phyloP scores from a whole-genome alignment of 2,329 filamentous ascomycete species.

The Venturia pyrina region DNA sequence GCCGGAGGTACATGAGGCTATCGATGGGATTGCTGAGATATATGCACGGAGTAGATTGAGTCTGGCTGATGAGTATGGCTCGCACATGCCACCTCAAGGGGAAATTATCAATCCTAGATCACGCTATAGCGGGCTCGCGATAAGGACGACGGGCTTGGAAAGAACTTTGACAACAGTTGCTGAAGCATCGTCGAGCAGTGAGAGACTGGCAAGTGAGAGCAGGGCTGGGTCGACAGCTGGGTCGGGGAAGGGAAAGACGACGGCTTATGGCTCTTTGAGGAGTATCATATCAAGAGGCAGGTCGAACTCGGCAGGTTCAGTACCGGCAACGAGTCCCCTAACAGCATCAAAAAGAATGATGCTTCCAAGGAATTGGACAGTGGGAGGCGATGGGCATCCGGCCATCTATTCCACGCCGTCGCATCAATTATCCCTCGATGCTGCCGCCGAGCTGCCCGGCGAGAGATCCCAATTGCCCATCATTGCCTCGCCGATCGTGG shows the following conservation, averaged over 20 bases:
- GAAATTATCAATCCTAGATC: constrained; percentile 16
- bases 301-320: constrained; percentile 6
- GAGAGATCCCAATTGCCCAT: neutral
- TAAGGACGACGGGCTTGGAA: constrained; percentile 24
- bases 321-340: neutral
- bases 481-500: neutral
- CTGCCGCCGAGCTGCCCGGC: neutral
- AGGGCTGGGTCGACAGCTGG: constrained; percentile 11
- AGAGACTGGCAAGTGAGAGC: constrained; percentile 22
- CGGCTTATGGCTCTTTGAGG: constrained; percentile 16
- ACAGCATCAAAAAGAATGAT: neutral
- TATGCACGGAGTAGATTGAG: constrained; percentile 51
- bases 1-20: constrained; percentile 46
- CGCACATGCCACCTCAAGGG: constrained; percentile 45
- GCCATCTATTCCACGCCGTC: constrained; percentile 3
- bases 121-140: constrained; percentile 22
- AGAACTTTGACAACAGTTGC: constrained; percentile 36
- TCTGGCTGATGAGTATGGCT: constrained; percentile 52
- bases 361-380: constrained; percentile 1
- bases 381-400: neutral
- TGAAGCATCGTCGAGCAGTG: constrained; percentile 38
- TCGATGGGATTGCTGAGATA: constrained; percentile 54
- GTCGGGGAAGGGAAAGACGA: constrained; percentile 12
- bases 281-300: constrained; percentile 15
- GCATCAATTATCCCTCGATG: constrained; percentile 2